These are phyloP conservation scores for Quercus tomentella DNA, from an alignment of 331 rosid genomes.

Conservation along the genomic window DNA sequence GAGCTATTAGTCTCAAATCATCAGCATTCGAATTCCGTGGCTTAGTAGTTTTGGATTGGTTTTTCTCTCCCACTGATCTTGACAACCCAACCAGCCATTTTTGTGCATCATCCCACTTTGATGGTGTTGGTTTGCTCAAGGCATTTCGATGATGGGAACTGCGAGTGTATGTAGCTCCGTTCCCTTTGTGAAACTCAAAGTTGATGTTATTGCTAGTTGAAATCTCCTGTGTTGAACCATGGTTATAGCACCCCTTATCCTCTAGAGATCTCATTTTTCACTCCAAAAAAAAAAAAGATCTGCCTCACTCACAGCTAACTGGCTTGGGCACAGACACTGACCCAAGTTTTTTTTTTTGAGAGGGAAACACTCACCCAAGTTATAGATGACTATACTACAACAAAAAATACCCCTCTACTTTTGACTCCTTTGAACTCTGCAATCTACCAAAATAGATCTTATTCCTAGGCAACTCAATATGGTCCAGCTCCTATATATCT, in stretches of 20 bases:
- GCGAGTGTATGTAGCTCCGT: conserved; percentile 27
- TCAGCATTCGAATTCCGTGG: conserved; percentile 94
- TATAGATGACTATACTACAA: neutral
- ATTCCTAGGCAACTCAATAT: conserved; percentile 13
- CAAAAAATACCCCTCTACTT: neutral
- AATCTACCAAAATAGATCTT: conserved; percentile 10
- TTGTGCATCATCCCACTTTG: conserved; percentile 99
- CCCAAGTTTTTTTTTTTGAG: neutral
- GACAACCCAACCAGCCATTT: conserved; percentile 94
- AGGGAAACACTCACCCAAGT: neutral
- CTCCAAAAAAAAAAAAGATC: neutral
- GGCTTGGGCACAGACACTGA: neutral
- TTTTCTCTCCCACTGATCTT: conserved; percentile 65
- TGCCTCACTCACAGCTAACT: neutral
- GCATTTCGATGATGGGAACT: conserved; percentile 51
- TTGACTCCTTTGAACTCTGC: neutral
- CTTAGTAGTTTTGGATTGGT: conserved; percentile 57
- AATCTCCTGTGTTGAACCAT: conserved; percentile 46
- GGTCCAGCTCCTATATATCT: conserved; percentile 1
- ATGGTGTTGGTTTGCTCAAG: conserved; percentile 85
- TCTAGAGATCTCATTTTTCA: conserved; percentile 74
- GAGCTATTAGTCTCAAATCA: conserved; percentile 88
- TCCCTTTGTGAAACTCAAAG: conserved; percentile 79
- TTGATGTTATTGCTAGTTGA: conserved; percentile 39
- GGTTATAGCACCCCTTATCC: conserved; percentile 61